A percentile compares a stretch with the other conserved stretches of the same genome.
These are phyloP conservation scores for Emericellopsis terricola DNA, from an alignment of 495 filamentous ascomycete genomes.

Conservation along the genomic window DNA sequence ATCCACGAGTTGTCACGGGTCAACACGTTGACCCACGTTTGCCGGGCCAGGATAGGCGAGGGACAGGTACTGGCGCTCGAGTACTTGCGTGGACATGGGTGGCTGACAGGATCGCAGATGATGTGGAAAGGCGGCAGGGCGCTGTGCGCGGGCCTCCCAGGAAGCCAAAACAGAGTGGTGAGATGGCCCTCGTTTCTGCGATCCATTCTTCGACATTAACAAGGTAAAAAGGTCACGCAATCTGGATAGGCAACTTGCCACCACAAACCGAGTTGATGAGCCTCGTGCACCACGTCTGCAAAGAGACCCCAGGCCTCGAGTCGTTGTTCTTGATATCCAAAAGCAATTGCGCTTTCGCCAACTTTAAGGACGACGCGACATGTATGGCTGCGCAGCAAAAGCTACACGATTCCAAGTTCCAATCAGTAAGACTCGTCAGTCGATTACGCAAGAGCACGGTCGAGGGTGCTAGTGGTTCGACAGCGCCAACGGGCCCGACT, in stretches of 20 bases:
- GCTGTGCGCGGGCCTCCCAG: slow-evolving; percentile 74
- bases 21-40: no score
- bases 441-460: slow-evolving; percentile 51
- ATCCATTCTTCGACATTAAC: no score
- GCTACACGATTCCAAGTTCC: slow-evolving; percentile 84
- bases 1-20: no score
- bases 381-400: slow-evolving; percentile 63
- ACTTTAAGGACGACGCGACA: slow-evolving; percentile 68
- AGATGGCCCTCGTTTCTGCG: no score
- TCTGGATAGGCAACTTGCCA: slow-evolving; percentile 94
- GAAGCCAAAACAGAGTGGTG: slow-evolving; percentile 66
- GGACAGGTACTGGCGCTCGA: no score
- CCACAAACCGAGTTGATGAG: slow-evolving; percentile 60
- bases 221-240: slow-evolving; percentile 58
- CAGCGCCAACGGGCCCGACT: slow-evolving; percentile 32
- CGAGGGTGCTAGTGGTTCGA: slow-evolving; percentile 27
- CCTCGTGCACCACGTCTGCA: slow-evolving; percentile 81
- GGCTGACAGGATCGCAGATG: no score
- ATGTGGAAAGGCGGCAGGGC: slow-evolving; percentile 15
- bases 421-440: slow-evolving; percentile 82
- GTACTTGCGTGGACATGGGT: no score
- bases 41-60: no score
- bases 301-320: slow-evolving; percentile 65
- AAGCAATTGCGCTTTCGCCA: slow-evolving; percentile 96
- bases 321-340: slow-evolving; percentile 92